A percentile compares a stretch with the other conserved stretches of the same genome.
Conservation (phyloP, 148 eudicot species). For the Drosera capensis region DNA sequence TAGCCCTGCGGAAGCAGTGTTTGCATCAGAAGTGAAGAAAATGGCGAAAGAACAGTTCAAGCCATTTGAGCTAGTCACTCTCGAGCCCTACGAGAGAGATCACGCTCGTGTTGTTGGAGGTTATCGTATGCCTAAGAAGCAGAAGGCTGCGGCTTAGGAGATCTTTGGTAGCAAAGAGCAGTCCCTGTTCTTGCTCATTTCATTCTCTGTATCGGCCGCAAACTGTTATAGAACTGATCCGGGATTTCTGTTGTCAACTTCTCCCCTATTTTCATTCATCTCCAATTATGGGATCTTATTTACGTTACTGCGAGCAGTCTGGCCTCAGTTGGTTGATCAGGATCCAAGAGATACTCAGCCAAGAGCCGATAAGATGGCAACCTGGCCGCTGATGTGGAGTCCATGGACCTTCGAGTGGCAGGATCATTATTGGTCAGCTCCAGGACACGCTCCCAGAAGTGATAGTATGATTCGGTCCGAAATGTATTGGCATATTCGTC, state of each 20-base stretch:
- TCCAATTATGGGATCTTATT: constrained; percentile 12
- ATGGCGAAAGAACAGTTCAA: constrained; percentile 79
- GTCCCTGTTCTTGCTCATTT: too few species aligned
- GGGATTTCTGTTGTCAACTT: too few species aligned
- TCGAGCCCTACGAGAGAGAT: constrained; percentile 86
- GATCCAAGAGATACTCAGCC: constrained; percentile 71
- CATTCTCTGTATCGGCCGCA: too few species aligned
- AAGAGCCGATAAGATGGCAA: constrained; percentile 77
- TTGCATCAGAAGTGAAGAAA: constrained; percentile 83
- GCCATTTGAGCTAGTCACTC: constrained; percentile 79
- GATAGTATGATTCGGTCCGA: constrained; percentile 75
- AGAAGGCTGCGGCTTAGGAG: constrained; percentile 33
- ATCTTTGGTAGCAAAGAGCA: too few species aligned
- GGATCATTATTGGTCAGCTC: constrained; percentile 19
- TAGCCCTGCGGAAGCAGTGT: constrained; percentile 73
- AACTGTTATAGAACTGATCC: too few species aligned
- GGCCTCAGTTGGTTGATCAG: constrained; percentile 53
- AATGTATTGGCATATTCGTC: constrained; percentile 96
- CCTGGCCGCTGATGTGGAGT: constrained; percentile 52
- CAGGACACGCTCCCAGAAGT: constrained; percentile 72
- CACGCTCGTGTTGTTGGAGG: constrained; percentile 92
- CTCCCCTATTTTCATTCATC: too few species aligned
- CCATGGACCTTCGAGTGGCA: constrained; percentile 15
- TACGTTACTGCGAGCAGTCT: constrained; percentile 18
- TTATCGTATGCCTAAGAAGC: constrained; percentile 74